Base-by-base conservation (phyloP, 1,139 yeast genomes). In the Candida tropicalis region DNA sequence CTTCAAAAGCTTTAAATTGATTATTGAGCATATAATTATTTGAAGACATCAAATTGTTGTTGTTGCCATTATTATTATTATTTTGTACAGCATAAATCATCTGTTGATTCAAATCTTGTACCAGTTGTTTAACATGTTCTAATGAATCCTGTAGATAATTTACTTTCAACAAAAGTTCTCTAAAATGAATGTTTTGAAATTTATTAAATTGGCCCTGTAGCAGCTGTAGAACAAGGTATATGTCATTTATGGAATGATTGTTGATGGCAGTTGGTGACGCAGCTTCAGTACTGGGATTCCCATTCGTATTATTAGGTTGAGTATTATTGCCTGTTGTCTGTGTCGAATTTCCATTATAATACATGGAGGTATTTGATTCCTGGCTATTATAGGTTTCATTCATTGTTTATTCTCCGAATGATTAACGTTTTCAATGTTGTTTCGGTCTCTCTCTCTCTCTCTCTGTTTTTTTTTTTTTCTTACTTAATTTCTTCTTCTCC, bases 71-170 rank as follows among this genome's bases (percentile, higher is more conserved):
- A 18, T 16, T 11, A 24, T 33, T 17, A 31, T 32, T 35, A 31
- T 42, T 46, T 22, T 50, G 53, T 5, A 44, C 26, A 15, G 44
- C 16, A 24, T 41, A 42, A 25, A 43, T 24, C 16, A 49, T 42
- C 36, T 51, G 56, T 34, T 52, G 56, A 24, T 47, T 44, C 15
- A 52, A 38, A 8, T 51, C 54, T 28, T 38, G 45, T 5, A 52
- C 29, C 38, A 45, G 44, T 34, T 44, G 40, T 28, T 51, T 51
- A 3, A 48, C 36, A 11, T 45, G 37, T 5, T 56, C 60, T 8
- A 65, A 39, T 28, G 65, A 50, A 15, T 61, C 66, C 34, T 57
- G 57, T 18, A 65, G 53, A 28, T 57, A 56, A 39, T 62, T 62
- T 17, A 66, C 39, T 28, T 62, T 65, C 46, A 59, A 50, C 29